phyloP scores from a whole-genome alignment of 1,139 yeast species.

The Blastobotrys elegans region DNA sequence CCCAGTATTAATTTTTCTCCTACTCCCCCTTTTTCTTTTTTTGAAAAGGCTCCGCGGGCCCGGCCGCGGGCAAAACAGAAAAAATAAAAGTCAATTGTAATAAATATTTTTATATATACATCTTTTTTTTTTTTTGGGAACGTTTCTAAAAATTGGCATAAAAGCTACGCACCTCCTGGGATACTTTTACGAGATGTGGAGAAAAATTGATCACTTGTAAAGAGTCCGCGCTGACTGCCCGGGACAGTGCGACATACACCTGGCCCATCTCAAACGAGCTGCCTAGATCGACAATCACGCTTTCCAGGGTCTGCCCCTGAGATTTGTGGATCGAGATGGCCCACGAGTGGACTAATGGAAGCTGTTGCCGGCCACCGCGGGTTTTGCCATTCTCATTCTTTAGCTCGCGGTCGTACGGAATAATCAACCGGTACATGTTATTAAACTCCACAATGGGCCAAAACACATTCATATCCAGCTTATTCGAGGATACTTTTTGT shows the following conservation, averaged over 20 bases:
- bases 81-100: not conserved
- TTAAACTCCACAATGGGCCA: not conserved
- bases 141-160: slow-evolving; percentile 41
- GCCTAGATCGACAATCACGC: slow-evolving; percentile 70
- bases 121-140: not conserved
- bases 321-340: slow-evolving; percentile 88
- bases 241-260: slow-evolving; percentile 83
- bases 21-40: not conserved
- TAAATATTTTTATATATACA: no score
- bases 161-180: slow-evolving; percentile 61
- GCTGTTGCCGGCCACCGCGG: slow-evolving; percentile 36
- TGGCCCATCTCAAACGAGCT: slow-evolving; percentile 80
- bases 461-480: not conserved
- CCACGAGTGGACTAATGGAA: slow-evolving; percentile 80
- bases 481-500: not conserved
- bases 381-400: not conserved
- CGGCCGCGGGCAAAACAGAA: not conserved
- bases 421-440: not conserved
- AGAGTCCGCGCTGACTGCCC: slow-evolving; percentile 73
- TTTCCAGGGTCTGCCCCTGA: slow-evolving; percentile 81
- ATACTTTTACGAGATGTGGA: slow-evolving; percentile 56
- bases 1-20: no score
- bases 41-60: not conserved
- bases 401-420: not conserved
- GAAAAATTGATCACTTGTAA: slow-evolving; percentile 72